Base-by-base conservation (phyloP, 495 filamentous ascomycete genomes). In the Penicillium ucsense region DNA sequence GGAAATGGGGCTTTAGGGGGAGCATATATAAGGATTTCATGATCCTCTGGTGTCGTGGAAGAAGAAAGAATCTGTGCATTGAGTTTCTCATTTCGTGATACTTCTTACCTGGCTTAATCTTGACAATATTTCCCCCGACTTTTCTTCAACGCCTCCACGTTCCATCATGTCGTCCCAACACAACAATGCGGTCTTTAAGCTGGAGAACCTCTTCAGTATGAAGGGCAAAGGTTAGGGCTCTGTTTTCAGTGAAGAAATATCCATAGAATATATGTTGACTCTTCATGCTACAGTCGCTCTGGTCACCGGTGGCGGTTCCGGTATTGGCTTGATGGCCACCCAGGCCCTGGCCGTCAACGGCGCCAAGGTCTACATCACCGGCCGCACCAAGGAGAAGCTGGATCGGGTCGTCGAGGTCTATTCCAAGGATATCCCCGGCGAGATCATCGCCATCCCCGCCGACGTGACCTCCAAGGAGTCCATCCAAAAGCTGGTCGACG, bases 281-380 rank as follows among this genome's bases (percentile, higher is more conserved):
- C 3, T 3, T 41, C 28, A 27, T 20, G 20, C 34, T 10, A 43
- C n/a, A 68, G 67, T 82, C 7, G 77, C 77, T 40, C 60, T 82
- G 4, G 59, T 83, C 43, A 80, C 77, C 5, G 79, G 79, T 45
- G 79, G 62, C 52, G 71, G 72, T 33, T 74, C 70, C 20, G 73
- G 73, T 2, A 76, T 75, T 20, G 73, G 72, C 30, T 57, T 77
- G 1, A 79, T 76, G 77, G 64, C 66, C 44, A 65, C 68, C 0
- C 79, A 82, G 62, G 74, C 79, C 6, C 70, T 82, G 1, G 78
- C 78, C 4, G 76, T 78, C 38, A 83, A 82, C 53, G 79, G 79
- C 5, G 76, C 71, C 5, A 73, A 73, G 54, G 74, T 77, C 30
- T 82, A 83, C 66, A 79, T 83, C 47, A 72, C 75, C 7, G 78